Evolutionary conservation across 352 stramenopile genomes (phyloP), one percentile per base, ranked within the genome.

Genomic region (Pythium phragmiticola): DNA sequence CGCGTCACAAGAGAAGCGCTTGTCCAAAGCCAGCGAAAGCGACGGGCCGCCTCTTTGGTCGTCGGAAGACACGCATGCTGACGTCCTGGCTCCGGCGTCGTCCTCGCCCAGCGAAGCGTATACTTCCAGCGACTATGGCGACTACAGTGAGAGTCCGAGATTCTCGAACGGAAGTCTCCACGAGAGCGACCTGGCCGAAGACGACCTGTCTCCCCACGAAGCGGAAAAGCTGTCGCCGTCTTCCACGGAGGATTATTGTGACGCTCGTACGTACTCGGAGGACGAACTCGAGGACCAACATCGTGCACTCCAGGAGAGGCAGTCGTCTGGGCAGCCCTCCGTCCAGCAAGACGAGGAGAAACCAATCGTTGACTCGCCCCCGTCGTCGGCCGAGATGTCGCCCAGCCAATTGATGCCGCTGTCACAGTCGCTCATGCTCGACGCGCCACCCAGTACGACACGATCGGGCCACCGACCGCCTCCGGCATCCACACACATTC

Each of bases 391-490:
- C 8, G 42, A 61, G 4, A 42, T 49, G 1, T 47, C 52, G 19
- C 51, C 60, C n/a, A 19, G 39, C 54, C 63, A 64, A 55, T 55
- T 55, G 3, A 65, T 65, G 56, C 56, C 47, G 47, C 47, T 65
- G 11, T 60, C 63, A n/a, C 56, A 65, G 39, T 69, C 63, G 39
- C 16, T 60, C 4, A 63, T 65, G 63, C 53, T 60, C 39, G 21
- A 61, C 21, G 23, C 46, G 9, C 57, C 62, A 6, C 28, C 49
- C 19, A 69, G 36, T 17, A 16, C 42, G 23, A 58, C 55, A 8
- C 45, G 42, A 2, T 53, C 54, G 37, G 33, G 61, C 53, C 46
- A 63, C 36, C 53, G 61, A 0, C 61, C 61, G 17, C 55, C 63
- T 13, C 63, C 63, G 7, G 9, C 47, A 17, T 69, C 63, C 21